These are phyloP conservation scores for Chrysoporthe deuterocubensis DNA, from an alignment of 2,329 filamentous ascomycete species.

Conservation along the genomic window DNA sequence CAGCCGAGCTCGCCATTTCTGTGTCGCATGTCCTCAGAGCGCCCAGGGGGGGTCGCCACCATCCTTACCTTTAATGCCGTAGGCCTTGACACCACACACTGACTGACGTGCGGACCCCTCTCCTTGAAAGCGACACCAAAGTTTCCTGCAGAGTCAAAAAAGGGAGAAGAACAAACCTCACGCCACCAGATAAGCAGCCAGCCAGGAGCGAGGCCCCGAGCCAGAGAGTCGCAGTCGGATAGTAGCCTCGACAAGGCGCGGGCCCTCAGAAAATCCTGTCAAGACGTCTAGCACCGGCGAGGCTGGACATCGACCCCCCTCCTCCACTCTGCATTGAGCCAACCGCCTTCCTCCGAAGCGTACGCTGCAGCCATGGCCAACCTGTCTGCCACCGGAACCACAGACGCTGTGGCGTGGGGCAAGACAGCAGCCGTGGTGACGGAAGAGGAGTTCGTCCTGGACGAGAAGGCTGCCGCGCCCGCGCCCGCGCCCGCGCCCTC, in stretches of 20 bases:
- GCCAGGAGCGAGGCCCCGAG: background rate
- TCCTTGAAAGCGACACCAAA: background rate
- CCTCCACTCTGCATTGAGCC: background rate
- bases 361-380: background rate
- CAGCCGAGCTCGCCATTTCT: constrained; percentile 19
- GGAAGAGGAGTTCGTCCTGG: background rate
- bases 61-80: background rate
- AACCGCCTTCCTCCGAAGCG: background rate
- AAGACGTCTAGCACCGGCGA: background rate
- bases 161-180: background rate
- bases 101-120: background rate
- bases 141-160: background rate
- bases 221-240: no score
- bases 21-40: constrained; percentile 16
- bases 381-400: background rate
- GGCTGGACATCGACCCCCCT: background rate
- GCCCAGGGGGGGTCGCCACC: background rate
- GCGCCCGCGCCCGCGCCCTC: constrained; percentile 6
- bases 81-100: background rate
- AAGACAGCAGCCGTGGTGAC: constrained; percentile 7
- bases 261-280: background rate
- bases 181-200: background rate
- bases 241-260: background rate
- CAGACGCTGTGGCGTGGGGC: background rate
- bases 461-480: constrained; percentile 7